Evolutionary conservation across 2,329 filamentous ascomycete genomes (phyloP).

Genomic region (Pleurostoma richardsiae): DNA sequence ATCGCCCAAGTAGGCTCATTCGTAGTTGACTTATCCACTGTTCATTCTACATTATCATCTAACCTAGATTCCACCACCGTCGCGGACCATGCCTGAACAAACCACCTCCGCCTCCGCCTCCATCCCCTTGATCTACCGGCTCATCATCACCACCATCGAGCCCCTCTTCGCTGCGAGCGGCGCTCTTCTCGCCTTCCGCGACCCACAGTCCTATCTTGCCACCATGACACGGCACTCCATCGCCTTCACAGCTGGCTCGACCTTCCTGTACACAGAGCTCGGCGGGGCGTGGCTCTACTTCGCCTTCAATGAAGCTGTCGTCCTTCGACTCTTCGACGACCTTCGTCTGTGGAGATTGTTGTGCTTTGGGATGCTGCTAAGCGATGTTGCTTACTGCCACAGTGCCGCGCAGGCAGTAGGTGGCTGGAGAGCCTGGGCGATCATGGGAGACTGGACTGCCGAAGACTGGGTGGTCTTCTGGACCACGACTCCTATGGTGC

Average conservation of each 20-base stretch:
- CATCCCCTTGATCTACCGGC: conserved; percentile 23
- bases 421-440: conserved; percentile 20
- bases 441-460: conserved; percentile 18
- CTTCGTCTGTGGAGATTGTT: conserved; percentile 25
- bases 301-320: conserved; percentile 28
- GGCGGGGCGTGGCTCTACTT: conserved; percentile 26
- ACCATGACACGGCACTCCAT: conserved; percentile 19
- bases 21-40: no score
- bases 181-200: conserved; percentile 19
- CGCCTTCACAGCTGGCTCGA: conserved; percentile 11
- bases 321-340: conserved; percentile 26
- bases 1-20: no score
- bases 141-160: conserved; percentile 26
- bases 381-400: conserved; percentile 21
- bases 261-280: conserved; percentile 24
- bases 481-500: conserved; percentile 18
- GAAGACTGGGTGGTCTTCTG: conserved; percentile 20
- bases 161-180: conserved; percentile 26
- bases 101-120: conserved; percentile 10
- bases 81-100: not conserved
- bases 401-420: conserved; percentile 25
- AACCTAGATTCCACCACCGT: no score
- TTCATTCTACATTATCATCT: no score
- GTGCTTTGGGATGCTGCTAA: conserved; percentile 28
- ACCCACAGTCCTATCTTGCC: conserved; percentile 19